phyloP scores from a whole-genome alignment of 2,329 filamentous ascomycete genomes.

The Penicillium psychrosexuale region DNA sequence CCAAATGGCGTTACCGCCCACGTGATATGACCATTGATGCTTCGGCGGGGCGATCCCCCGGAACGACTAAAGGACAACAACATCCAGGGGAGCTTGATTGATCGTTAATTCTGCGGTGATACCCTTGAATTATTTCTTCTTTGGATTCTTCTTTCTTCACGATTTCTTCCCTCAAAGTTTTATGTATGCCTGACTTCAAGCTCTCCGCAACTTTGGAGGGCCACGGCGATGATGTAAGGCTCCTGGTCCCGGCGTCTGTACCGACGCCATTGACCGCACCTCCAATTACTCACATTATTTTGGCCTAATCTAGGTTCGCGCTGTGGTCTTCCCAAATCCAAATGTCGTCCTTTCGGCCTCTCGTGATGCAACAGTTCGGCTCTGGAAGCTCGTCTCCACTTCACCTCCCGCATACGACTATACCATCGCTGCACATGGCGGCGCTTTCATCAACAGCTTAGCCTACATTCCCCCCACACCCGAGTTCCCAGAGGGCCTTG shows the following conservation, averaged over 20 bases:
- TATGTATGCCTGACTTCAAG: slow-evolving; percentile 77
- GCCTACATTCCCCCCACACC: slow-evolving; percentile 69
- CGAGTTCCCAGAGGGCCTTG: slow-evolving; percentile 70
- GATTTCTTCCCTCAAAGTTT: slow-evolving; percentile 10
- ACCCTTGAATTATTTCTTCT: slow-evolving; percentile 1
- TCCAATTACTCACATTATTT: slow-evolving; percentile 62
- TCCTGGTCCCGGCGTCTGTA: slow-evolving; percentile 13
- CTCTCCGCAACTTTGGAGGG: slow-evolving; percentile 84
- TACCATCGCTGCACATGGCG: slow-evolving; percentile 73
- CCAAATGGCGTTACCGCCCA: slow-evolving; percentile 29
- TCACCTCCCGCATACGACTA: slow-evolving; percentile 71
- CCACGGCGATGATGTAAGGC: slow-evolving; percentile 86
- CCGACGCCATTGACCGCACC: slow-evolving; percentile 15
- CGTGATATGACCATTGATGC: slow-evolving; percentile 28
- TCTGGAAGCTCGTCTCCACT: slow-evolving; percentile 70
- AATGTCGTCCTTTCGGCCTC: slow-evolving; percentile 79
- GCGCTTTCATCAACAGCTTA: slow-evolving; percentile 83
- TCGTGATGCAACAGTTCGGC: slow-evolving; percentile 82
- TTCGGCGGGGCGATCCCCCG: slow-evolving; percentile 23
- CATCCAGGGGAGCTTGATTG: slow-evolving; percentile 12
- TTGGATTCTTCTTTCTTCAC: not conserved
- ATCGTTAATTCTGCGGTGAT: slow-evolving; percentile 10
- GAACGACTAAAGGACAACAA: slow-evolving; percentile 28
- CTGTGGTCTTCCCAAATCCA: slow-evolving; percentile 71
- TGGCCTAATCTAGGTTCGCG: slow-evolving; percentile 69